phyloP scores from a whole-genome alignment of 495 filamentous ascomycete genomes.

The Aspergillus ellipticus region DNA sequence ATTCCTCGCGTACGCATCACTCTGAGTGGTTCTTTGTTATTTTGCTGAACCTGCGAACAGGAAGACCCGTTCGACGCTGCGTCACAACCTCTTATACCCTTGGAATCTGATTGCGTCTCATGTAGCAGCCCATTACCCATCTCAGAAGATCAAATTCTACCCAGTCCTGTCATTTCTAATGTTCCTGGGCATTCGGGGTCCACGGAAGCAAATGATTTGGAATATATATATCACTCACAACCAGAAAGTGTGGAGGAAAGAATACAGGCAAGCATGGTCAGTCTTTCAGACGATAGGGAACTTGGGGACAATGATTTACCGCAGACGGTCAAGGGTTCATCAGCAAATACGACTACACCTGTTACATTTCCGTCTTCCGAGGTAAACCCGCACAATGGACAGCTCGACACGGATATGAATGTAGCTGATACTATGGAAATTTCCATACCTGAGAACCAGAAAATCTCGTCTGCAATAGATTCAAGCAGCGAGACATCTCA shows the following conservation, averaged over 20 bases:
- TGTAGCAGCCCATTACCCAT: not conserved
- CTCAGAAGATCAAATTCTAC: not conserved
- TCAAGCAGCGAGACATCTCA: not conserved
- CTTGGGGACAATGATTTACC: too few species aligned
- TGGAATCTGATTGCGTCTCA: not conserved
- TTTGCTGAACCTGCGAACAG: slow-evolving; percentile 1
- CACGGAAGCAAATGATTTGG: not conserved
- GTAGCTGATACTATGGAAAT: not conserved
- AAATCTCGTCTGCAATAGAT: not conserved
- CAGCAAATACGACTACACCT: too few species aligned
- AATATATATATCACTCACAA: not conserved
- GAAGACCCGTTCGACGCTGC: not conserved
- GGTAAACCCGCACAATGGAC: not conserved
- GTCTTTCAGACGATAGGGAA: too few species aligned
- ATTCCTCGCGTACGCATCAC: not conserved
- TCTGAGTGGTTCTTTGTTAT: not conserved
- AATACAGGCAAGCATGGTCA: too few species aligned
- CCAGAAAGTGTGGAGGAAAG: not conserved
- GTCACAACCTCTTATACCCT: not conserved
- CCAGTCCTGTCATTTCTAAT: not conserved
- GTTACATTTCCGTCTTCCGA: not conserved
- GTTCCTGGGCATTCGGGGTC: not conserved
- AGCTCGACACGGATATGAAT: not conserved
- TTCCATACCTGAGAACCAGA: not conserved
- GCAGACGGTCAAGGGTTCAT: too few species aligned